Evolutionary conservation across 352 stramenopile species (phyloP), one percentile per base, ranked within the genome.

Genomic region (Phytophthora fragariae): DNA sequence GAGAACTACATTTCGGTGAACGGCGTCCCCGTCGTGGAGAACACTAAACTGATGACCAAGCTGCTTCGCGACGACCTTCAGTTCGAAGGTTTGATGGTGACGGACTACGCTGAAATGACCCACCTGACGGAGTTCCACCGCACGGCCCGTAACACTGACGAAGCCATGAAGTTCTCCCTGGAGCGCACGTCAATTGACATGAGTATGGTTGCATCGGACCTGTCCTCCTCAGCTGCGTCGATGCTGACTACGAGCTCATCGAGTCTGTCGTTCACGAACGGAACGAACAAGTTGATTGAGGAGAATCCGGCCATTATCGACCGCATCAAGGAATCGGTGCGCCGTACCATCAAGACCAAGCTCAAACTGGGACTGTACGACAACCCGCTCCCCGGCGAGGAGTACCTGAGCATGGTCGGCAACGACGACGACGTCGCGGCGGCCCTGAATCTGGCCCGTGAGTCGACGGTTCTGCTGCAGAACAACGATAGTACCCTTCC

Each of bases 401-500:
- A 53, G n/a, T 53, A 53, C 46, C 3, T 53, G 7, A 27, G n/a
- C n/a, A 24, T 53, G 17, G 46, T 53, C 8, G 46, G 46, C n/a
- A 53, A 53, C 15, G 46, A 53, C 46, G n/a, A 53, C 7, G 46
- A 53, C 15, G n/a, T 53, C 7, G 46, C 46, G 11, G n/a, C 46
- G 3, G 46, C 46, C 5, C n/a, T 53, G 7, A n/a, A 12, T n/a
- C n/a, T 27, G 46, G 46, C 46, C 5, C 46, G 46, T 12, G 46
- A 53, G n/a, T 53, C 46, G 7, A 53, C 12, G 0, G 46, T 53
- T 7, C 46, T 53, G 17, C 46, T 53, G 7, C 46, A 53, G n/a
- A 53, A 53, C 46, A 53, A 53, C 46, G 46, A 53, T n/a, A 53
- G 46, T n/a, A 29, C 46, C 2, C n/a, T 53, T n/a, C 46, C 46